Evolutionary conservation across 1,284 basidiomycete species (phyloP).

Genomic region (Fomitiporia mediterranea): DNA sequence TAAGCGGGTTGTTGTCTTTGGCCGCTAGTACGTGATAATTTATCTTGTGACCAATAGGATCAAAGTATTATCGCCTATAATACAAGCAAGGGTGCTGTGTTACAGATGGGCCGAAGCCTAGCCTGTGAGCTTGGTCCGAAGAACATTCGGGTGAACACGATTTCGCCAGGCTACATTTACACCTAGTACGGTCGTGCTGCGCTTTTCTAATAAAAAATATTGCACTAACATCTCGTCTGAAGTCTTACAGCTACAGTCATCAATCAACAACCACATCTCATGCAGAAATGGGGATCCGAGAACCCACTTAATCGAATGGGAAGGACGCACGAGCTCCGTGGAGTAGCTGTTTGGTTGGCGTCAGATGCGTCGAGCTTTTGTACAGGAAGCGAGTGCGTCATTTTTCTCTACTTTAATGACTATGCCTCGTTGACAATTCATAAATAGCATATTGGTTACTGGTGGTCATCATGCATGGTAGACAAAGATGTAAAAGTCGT

Average conservation of each 20-base stretch:
- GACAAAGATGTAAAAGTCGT: conserved; percentile 18
- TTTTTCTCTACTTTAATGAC: neutral
- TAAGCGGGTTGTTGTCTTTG: conserved; percentile 36
- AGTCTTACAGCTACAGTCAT: too few species aligned
- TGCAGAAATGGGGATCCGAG: conserved; percentile 64
- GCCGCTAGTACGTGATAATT: conserved; percentile 35
- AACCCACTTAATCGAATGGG: conserved; percentile 77
- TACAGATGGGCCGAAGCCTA: conserved; percentile 81
- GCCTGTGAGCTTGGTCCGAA: conserved; percentile 75
- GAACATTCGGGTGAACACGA: conserved; percentile 70
- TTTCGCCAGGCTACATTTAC: conserved; percentile 73
- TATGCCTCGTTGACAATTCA: neutral
- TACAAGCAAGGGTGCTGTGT: conserved; percentile 74
- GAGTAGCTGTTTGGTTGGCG: conserved; percentile 77
- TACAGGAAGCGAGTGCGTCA: conserved; percentile 67
- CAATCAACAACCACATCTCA: conserved; percentile 61
- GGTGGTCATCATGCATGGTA: conserved; percentile 72
- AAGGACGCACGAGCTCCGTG: conserved; percentile 70
- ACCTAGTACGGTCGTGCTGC: conserved; percentile 44
- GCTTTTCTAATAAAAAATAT: conserved; percentile 41
- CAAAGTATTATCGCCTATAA: conserved; percentile 77
- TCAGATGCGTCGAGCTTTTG: conserved; percentile 74
- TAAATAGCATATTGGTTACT: conserved; percentile 56
- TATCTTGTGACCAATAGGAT: conserved; percentile 37
- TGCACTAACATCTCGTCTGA: conserved; percentile 70